Evolutionary conservation across 352 stramenopile genomes (phyloP).

Genomic region (Lagenidium giganteum): DNA sequence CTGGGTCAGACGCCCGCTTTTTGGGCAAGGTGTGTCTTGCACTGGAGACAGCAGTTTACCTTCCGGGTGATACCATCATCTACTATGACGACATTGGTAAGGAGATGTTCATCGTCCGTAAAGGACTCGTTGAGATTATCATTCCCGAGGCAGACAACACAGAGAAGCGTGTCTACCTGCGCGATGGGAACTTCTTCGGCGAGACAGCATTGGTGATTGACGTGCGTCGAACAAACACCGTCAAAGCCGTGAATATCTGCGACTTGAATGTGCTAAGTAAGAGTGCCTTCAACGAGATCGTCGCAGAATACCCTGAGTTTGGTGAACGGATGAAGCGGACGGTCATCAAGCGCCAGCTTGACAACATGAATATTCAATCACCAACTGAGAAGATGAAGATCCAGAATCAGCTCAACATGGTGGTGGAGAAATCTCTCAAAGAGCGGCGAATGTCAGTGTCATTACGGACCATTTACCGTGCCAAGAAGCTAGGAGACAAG

Average conservation of each 20-base stretch:
- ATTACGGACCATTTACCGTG: constrained; percentile 67
- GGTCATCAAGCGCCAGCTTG: constrained; percentile 73
- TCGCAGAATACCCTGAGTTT: constrained; percentile 74
- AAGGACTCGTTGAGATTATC: constrained; percentile 75
- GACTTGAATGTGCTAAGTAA: constrained; percentile 80
- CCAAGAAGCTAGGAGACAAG: constrained; percentile 77
- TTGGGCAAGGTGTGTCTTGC: constrained; percentile 76
- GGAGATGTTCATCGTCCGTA: constrained; percentile 86
- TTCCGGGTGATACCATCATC: constrained; percentile 76
- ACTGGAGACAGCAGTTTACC: constrained; percentile 71
- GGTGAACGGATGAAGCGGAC: constrained; percentile 77
- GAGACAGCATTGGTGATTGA: constrained; percentile 78
- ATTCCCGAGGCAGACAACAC: constrained; percentile 32
- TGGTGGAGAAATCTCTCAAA: constrained; percentile 79
- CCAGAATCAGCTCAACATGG: constrained; percentile 68
- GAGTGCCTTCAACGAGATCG: constrained; percentile 73
- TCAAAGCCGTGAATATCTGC: constrained; percentile 73
- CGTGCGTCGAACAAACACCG: constrained; percentile 70
- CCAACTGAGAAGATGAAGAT: constrained; percentile 67
- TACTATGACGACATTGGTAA: constrained; percentile 79
- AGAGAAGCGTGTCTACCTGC: constrained; percentile 66
- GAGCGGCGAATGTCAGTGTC: constrained; percentile 66
- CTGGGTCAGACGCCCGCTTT: constrained; percentile 63
- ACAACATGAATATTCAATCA: constrained; percentile 85
- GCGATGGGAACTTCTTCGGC: constrained; percentile 74